Evolutionary conservation across 768 basidiomycete species (phyloP), one percentile per base, ranked within the genome.

Genomic region (Tulasnella sp.): DNA sequence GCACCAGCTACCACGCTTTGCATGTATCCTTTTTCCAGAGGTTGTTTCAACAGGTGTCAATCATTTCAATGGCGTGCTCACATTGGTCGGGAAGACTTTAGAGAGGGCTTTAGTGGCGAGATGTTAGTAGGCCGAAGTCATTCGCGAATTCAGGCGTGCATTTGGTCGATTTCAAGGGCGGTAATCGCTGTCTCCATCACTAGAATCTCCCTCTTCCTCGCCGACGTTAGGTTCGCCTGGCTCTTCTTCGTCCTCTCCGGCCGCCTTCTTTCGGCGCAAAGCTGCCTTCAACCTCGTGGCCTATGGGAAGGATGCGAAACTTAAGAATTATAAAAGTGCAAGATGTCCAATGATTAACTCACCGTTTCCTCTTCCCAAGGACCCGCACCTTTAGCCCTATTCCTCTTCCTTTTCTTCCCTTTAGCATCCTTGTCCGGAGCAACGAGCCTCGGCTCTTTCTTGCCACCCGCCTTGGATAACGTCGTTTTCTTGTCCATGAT

Each of bases 361-460:
- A 66, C 91, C 67, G 91, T 90, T 67, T 89, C 90, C 79, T 94
- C 92, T 79, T 94, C 92, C 0, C 89, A 89, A 67, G 89, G 84
- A 75, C 91, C 79, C 0, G 91, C 90, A 2, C 91, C 91, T 79
- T 94, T 93, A 2, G 92, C 92, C 90, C 92, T 92, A 77, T 93
- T 94, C 75, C 92, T 90, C 76, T 90, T 92, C 5, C 90, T 88
- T 32, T 86, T 83, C 73, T 87, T 83, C 16, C 87, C n/a, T n/a
- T n/a, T n/a, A n/a, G n/a, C 80, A 75, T 63, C 37, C 34, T 66
- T 71, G 35, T 62, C 68, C 6, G 63, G 69, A 4, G 29, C 42
- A 40, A 68, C 44, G 44, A 40, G 35, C 73, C 63, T 52, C 29
- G 29, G 36, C 63, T 65, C 69, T 5, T 35, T 36, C 29, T 39